A percentile compares a stretch with the other conserved stretches of the same genome.
Conservation (phyloP, 768 basidiomycete genomes). For the Mycena metata region DNA sequence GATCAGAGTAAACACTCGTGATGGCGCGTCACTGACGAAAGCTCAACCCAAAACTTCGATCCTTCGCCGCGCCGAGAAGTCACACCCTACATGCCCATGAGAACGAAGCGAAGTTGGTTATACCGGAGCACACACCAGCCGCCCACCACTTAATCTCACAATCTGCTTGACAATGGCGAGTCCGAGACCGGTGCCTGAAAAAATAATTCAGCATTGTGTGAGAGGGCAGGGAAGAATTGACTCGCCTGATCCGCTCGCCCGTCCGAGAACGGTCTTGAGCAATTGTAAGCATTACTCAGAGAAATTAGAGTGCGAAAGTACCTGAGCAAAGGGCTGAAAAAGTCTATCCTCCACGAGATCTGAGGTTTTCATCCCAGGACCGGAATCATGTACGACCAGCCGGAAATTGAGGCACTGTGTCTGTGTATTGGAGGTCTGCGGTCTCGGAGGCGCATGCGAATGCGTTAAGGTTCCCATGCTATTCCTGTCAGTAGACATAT, state of each 20-base stretch:
- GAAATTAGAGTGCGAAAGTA: neutral
- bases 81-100: slow-evolving; percentile 34
- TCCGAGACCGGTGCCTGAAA: slow-evolving; percentile 52
- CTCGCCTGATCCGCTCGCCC: slow-evolving; percentile 50
- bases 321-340: slow-evolving; percentile 45
- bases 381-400: slow-evolving; percentile 36
- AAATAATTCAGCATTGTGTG: slow-evolving; percentile 40
- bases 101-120: neutral
- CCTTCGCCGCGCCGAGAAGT: slow-evolving; percentile 51
- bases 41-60: slow-evolving; percentile 57
- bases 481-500: no score
- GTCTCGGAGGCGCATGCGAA: no score
- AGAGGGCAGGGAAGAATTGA: neutral
- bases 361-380: slow-evolving; percentile 40
- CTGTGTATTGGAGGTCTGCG: neutral
- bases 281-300: neutral
- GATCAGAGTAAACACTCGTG: neutral
- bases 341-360: slow-evolving; percentile 42
- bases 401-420: slow-evolving; percentile 37
- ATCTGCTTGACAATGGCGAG: slow-evolving; percentile 60
- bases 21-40: slow-evolving; percentile 27
- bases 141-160: slow-evolving; percentile 55
- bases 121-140: slow-evolving; percentile 46
- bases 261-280: slow-evolving; percentile 51
- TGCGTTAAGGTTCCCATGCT: neutral